phyloP scores from a whole-genome alignment of 345 rosid species.

The Alliaria petiolata region DNA sequence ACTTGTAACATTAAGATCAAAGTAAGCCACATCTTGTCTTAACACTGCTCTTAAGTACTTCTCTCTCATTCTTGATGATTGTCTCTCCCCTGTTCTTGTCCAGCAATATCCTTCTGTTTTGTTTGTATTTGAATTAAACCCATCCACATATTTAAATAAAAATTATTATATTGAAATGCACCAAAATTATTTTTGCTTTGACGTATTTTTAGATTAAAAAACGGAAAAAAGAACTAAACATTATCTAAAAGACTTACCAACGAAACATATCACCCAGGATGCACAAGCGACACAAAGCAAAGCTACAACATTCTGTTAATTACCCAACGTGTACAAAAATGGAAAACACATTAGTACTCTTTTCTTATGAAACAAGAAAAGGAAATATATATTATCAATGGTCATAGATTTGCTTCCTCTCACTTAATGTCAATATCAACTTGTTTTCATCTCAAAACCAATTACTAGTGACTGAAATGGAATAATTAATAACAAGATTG shows the following conservation, averaged over 20 bases:
- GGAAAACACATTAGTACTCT: not conserved
- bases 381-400: too few species aligned
- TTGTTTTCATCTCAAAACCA: not conserved
- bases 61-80: constrained; percentile 69
- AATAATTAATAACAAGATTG: too few species aligned
- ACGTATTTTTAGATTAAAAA: not conserved
- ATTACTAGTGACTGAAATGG: too few species aligned
- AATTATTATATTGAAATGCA: too few species aligned
- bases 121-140: not conserved
- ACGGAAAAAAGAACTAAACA: not conserved
- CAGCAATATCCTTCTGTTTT: constrained; percentile 76
- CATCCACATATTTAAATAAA: not conserved
- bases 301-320: constrained; percentile 55
- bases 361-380: too few species aligned
- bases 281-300: constrained; percentile 65
- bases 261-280: constrained; percentile 58
- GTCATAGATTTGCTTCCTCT: too few species aligned
- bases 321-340: not conserved
- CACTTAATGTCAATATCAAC: not conserved
- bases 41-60: constrained; percentile 81
- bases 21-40: constrained; percentile 91
- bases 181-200: not conserved
- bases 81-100: constrained; percentile 95
- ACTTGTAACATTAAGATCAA: constrained; percentile 78
- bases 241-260: constrained; percentile 38